Evolutionary conservation across 2,329 filamentous ascomycete genomes (phyloP).

Genomic region (Colletotrichum eleusines): DNA sequence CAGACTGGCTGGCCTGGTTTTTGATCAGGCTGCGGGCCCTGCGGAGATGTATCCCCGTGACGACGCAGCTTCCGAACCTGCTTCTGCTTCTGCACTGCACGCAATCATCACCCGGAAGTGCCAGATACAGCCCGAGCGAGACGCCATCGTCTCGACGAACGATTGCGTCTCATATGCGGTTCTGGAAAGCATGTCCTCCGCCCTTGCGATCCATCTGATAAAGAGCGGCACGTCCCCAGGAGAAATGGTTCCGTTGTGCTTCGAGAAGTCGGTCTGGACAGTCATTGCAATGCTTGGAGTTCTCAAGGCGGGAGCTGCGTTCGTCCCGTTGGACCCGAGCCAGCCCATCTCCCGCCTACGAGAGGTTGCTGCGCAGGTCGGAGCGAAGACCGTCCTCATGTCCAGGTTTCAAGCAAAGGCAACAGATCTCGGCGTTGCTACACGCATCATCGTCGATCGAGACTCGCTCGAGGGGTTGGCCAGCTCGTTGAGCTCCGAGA

Average conservation of each 20-base stretch:
- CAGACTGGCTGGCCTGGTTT: not conserved
- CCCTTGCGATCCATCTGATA: not conserved
- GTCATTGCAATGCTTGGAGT: constrained; percentile 33
- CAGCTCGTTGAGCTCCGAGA: not conserved
- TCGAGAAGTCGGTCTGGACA: constrained; percentile 37
- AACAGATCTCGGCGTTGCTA: constrained; percentile 13
- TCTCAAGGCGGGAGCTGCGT: constrained; percentile 22
- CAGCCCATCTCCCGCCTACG: constrained; percentile 29
- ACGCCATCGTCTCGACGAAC: constrained; percentile 8
- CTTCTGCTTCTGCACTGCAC: not conserved
- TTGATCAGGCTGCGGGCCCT: not conserved
- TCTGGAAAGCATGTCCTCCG: constrained; percentile 12
- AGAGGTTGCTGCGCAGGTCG: not conserved
- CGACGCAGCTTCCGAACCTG: not conserved
- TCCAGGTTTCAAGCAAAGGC: constrained; percentile 24
- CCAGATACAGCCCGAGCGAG: not conserved
- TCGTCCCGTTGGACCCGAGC: constrained; percentile 30
- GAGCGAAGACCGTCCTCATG: not conserved
- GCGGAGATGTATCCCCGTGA: not conserved
- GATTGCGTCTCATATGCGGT: constrained; percentile 4
- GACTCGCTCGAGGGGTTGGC: constrained; percentile 53
- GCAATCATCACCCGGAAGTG: constrained; percentile 4
- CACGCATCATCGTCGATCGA: constrained; percentile 8
- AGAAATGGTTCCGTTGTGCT: constrained; percentile 13
- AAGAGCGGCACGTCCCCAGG: not conserved